A percentile compares a stretch with the other conserved stretches of the same genome.
Conservation (phyloP, 768 basidiomycete genomes). For the Tulasnella sp. region DNA sequence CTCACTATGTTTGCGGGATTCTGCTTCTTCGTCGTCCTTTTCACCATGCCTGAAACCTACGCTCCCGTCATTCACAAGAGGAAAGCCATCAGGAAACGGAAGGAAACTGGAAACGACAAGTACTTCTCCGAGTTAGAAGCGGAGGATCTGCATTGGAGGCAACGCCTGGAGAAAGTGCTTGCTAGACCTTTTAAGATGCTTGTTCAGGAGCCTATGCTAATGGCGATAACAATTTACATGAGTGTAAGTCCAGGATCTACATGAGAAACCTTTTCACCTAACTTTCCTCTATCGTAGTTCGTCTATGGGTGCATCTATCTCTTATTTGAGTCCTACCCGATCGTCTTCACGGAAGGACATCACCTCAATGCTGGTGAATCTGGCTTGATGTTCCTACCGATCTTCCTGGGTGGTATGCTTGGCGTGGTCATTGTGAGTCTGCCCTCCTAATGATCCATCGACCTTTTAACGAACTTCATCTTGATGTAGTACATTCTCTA, state of each 20-base stretch:
- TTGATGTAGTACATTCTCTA: background rate
- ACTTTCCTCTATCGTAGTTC: background rate
- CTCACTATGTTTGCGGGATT: constrained; percentile 31
- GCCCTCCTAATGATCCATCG: background rate
- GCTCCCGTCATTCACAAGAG: constrained; percentile 26
- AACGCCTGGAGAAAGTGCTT: constrained; percentile 27
- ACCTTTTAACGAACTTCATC: background rate
- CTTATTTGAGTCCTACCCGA: constrained; percentile 36
- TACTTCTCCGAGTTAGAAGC: constrained; percentile 26
- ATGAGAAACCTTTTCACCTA: background rate
- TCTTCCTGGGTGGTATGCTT: constrained; percentile 29
- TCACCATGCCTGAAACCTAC: constrained; percentile 32
- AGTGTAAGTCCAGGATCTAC: background rate
- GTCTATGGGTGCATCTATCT: constrained; percentile 33
- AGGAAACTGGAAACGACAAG: constrained; percentile 33
- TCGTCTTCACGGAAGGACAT: constrained; percentile 34
- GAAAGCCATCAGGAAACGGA: constrained; percentile 30
- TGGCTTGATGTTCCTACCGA: constrained; percentile 34
- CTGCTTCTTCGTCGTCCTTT: constrained; percentile 18
- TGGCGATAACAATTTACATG: constrained; percentile 31
- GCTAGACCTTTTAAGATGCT: constrained; percentile 33
- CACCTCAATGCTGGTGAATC: constrained; percentile 33
- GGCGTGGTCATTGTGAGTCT: constrained; percentile 26
- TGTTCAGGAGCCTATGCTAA: constrained; percentile 34
- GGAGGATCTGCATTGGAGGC: background rate